These are phyloP conservation scores for Colletotrichum sp. DNA, from an alignment of 2,329 filamentous ascomycete species.

Conservation along the genomic window DNA sequence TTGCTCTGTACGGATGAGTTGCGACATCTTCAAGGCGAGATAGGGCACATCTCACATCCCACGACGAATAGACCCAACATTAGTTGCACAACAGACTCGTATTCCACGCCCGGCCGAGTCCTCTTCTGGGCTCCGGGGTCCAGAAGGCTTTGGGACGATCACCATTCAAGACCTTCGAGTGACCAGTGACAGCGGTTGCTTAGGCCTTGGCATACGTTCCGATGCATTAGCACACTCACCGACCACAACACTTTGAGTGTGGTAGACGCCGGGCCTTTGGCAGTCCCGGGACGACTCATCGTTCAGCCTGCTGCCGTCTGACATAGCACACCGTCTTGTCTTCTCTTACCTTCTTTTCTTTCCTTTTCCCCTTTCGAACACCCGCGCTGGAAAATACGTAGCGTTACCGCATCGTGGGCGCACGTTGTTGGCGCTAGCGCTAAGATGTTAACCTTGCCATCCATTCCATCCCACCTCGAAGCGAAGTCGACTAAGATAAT, in stretches of 20 bases:
- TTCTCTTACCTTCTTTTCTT: neutral
- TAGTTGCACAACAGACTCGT: conserved; percentile 14
- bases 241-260: neutral
- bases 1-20: neutral
- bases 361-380: neutral
- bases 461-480: neutral
- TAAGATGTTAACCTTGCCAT: neutral
- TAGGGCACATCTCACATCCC: neutral
- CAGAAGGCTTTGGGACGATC: conserved; percentile 2
- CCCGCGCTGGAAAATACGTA: neutral
- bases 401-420: neutral
- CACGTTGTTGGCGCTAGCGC: neutral
- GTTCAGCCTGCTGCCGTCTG: neutral
- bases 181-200: neutral
- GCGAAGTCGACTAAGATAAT: neutral
- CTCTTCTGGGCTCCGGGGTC: neutral
- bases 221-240: conserved; percentile 2
- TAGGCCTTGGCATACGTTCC: conserved; percentile 11
- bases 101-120: conserved; percentile 6
- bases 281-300: neutral
- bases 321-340: neutral
- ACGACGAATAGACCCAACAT: neutral
- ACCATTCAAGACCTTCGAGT: neutral
- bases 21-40: neutral
- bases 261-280: neutral